Conservation (phyloP, 257 asterid species). For the Fraxinus americana region DNA sequence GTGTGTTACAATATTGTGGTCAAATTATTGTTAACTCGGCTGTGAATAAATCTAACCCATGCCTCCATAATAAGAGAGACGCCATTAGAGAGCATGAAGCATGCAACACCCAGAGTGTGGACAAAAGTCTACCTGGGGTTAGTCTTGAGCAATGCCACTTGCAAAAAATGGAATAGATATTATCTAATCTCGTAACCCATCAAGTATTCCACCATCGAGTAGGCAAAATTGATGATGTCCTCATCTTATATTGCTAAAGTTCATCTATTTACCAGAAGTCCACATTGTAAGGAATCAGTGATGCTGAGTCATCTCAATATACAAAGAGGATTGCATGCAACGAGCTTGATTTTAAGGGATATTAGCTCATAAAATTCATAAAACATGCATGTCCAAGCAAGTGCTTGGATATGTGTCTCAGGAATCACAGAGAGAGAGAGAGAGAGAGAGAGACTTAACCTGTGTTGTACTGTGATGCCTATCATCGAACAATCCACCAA, state of each 20-base stretch:
- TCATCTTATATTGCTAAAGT: background rate
- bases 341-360: background rate
- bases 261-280: background rate
- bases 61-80: background rate
- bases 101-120: background rate
- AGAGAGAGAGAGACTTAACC: slow-evolving; percentile 53
- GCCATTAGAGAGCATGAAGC: background rate
- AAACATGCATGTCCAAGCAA: background rate
- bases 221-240: background rate
- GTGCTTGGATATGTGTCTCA: background rate
- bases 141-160: background rate
- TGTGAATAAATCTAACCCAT: background rate
- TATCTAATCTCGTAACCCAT: slow-evolving; percentile 7
- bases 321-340: background rate
- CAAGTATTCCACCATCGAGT: background rate
- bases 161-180: background rate
- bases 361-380: background rate
- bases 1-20: background rate
- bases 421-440: background rate
- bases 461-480: slow-evolving; percentile 96
- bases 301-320: background rate
- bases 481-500: slow-evolving; percentile 88
- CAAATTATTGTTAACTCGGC: background rate
- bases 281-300: background rate
- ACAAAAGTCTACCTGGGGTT: background rate